phyloP scores from a whole-genome alignment of 208 protist species.

The Strigomonas culicis region DNA sequence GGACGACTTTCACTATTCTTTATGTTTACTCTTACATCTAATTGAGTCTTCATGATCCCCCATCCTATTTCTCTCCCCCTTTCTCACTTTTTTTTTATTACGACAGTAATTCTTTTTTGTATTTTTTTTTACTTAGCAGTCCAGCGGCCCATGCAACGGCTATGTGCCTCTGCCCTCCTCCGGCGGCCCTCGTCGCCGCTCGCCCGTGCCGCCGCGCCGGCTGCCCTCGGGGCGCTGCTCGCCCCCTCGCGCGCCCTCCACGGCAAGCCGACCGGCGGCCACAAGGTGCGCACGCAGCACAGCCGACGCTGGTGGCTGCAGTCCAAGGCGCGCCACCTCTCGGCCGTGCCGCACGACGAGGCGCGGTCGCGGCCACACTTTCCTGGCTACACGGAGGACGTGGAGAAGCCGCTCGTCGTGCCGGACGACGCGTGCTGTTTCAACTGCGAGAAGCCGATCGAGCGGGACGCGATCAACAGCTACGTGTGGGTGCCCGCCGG shows the following conservation, averaged over 20 bases:
- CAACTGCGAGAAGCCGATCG: constrained; percentile 76
- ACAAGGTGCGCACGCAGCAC: constrained; percentile 90
- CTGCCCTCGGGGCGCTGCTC: constrained; percentile 4
- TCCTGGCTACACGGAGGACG: constrained; percentile 82
- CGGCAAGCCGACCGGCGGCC: constrained; percentile 80
- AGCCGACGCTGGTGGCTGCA: constrained; percentile 86
- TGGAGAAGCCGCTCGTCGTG: constrained; percentile 78
- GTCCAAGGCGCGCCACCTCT: constrained; percentile 85
- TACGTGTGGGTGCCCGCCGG: constrained; percentile 88
- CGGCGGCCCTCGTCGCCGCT: not conserved
- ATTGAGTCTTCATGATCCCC: not conserved
- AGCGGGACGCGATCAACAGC: constrained; percentile 65
- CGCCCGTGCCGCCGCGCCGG: constrained; percentile 6
- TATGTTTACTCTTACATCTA: constrained; percentile 2
- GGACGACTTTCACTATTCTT: not conserved
- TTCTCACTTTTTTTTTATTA: constrained; percentile 16
- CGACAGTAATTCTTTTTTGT: too few species aligned
- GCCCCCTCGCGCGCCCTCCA: constrained; percentile 47
- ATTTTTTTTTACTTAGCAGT: constrained; percentile 4
- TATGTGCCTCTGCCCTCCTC: not conserved
- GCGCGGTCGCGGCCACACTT: constrained; percentile 72
- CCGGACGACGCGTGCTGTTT: constrained; percentile 75
- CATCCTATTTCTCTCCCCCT: constrained; percentile 8
- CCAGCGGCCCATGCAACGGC: not conserved
- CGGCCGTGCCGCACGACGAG: constrained; percentile 79